Evolutionary conservation across 2,329 filamentous ascomycete genomes (phyloP), one percentile per base, ranked within the genome.

Genomic region (Fusarium pseudonygamai): DNA sequence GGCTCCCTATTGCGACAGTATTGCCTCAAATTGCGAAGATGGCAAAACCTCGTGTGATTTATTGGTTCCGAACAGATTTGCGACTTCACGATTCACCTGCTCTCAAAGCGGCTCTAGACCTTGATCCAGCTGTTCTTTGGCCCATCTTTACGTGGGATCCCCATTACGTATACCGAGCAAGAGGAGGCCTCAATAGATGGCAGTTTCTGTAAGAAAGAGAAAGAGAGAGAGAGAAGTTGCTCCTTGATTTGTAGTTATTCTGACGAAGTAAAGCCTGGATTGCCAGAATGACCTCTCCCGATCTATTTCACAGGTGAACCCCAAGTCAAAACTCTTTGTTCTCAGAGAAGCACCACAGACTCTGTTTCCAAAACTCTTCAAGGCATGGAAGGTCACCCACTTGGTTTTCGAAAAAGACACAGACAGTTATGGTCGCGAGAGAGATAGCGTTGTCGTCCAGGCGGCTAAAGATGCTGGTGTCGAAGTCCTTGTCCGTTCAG

Each of bases 91-190:
- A 95, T 80, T 94, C 92, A 1, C 92, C 92, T 14, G 92, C 92
- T 3, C 84, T 95, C 32, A 87, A 91, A 79, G 92, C 92, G 5
- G 93, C 93, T 1, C 82, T 95, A 13, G 91, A 92, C 65, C 85
- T 95, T 12, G 85, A 92, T 1, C 92, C 93, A 3, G 87, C 88
- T 59, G 89, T 87, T 26, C 83, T 95, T 32, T 95, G 92, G 84
- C 93, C 92, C 2, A 88, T 95, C 50, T 95, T 93, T 86, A 93
- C 91, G 4, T 95, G 92, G 92, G 93, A 94, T 79, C 92, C 92
- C 64, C 92, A 95, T 79, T 95, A 95, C 78, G 92, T 95, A 32
- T 94, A 94, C 79, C 87, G 87, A 37, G 89, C 91, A 2, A 87
- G 92, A 64, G 92, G 91, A 9, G 92, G 92, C 0, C 84, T 89